Conservation (phyloP, 2,329 filamentous ascomycete species). For the Botrytis sinoallii region DNA sequence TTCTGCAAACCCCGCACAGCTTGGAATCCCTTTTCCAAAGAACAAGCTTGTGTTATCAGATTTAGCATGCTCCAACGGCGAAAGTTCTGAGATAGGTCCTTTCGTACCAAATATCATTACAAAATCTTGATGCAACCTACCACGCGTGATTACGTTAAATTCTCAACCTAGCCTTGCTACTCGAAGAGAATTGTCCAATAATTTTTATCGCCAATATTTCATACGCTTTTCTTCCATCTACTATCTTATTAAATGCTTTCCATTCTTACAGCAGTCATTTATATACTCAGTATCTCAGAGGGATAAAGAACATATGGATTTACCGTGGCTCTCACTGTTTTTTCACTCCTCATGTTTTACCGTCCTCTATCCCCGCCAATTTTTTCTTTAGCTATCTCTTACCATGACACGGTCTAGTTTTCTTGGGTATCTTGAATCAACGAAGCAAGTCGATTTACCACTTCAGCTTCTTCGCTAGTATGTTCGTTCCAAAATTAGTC, state of each 20-base stretch:
- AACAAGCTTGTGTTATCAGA: not conserved
- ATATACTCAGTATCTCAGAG: not conserved
- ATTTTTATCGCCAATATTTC: not conserved
- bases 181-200: rapidly evolving
- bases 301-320: too few relatives aligned
- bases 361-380: not conserved
- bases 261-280: not conserved
- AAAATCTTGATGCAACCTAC: not conserved
- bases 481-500: too few relatives aligned
- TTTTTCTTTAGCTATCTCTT: too few relatives aligned
- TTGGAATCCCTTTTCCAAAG: not conserved
- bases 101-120: not conserved
- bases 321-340: too few relatives aligned
- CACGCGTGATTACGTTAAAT: not conserved
- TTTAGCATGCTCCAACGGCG: too few relatives aligned
- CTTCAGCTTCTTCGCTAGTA: too few relatives aligned
- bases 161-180: not conserved
- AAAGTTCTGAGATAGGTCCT: not conserved
- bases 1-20: rapidly evolving
- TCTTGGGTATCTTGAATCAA: too few relatives aligned
- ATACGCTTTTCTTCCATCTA: not conserved
- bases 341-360: not conserved
- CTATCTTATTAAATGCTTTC: not conserved
- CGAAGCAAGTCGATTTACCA: too few relatives aligned
- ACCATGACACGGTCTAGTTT: too few relatives aligned